phyloP scores from a whole-genome alignment of 805 yeast genomes.

The Sporopachydermia quercuum region DNA sequence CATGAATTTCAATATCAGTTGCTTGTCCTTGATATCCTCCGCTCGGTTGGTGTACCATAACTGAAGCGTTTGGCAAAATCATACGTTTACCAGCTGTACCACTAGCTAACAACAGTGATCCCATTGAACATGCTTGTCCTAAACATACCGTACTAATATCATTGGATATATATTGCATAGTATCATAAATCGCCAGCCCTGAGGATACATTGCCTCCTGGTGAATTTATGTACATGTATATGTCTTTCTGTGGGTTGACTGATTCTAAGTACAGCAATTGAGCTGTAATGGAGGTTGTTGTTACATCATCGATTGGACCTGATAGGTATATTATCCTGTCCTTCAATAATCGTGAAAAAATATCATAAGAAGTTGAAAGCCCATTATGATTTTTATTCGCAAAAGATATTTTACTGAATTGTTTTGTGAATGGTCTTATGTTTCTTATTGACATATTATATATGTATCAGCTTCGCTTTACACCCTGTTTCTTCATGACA shows the following conservation, averaged over 20 bases:
- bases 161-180: slow-evolving; percentile 19
- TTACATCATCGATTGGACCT: slow-evolving; percentile 14
- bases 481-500: too few relatives aligned
- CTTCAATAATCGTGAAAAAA: slow-evolving; percentile 11
- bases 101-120: slow-evolving; percentile 16
- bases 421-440: too few relatives aligned
- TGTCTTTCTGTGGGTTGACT: slow-evolving; percentile 7
- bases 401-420: too few relatives aligned
- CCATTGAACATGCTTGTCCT: slow-evolving; percentile 23
- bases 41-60: slow-evolving; percentile 22
- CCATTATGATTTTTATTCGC: not conserved
- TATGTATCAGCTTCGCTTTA: too few relatives aligned
- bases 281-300: slow-evolving; percentile 15
- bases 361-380: slow-evolving; percentile 6
- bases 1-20: slow-evolving; percentile 21
- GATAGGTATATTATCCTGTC: slow-evolving; percentile 17
- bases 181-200: slow-evolving; percentile 21
- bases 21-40: slow-evolving; percentile 19
- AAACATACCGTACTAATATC: slow-evolving; percentile 22
- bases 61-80: slow-evolving; percentile 18
- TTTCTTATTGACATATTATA: too few relatives aligned
- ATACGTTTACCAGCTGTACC: slow-evolving; percentile 18
- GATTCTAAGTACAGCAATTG: slow-evolving; percentile 14
- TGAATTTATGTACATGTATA: slow-evolving; percentile 16
- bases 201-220: slow-evolving; percentile 22